Conservation (phyloP, 148 eudicot genomes). For the Cornus controversa region DNA sequence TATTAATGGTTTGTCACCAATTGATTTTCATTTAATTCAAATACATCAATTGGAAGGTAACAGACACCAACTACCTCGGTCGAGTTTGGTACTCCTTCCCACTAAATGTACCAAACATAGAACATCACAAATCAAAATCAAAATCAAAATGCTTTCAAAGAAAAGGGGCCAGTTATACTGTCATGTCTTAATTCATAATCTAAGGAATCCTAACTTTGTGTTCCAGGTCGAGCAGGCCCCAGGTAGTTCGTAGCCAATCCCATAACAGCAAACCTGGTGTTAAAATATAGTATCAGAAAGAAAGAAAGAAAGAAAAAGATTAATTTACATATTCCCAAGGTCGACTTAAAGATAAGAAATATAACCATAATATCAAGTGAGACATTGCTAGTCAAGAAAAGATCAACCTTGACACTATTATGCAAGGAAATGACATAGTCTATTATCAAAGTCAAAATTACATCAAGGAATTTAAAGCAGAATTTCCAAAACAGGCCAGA, state of each 20-base stretch:
- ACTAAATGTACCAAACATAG: background rate
- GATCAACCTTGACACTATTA: background rate
- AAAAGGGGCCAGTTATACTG: background rate
- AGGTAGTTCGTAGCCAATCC: conserved; percentile 59
- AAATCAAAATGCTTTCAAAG: background rate
- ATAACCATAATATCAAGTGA: background rate
- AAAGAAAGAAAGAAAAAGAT: background rate
- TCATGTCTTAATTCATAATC: background rate
- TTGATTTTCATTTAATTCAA: background rate
- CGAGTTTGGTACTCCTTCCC: background rate
- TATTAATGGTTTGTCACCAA: background rate
- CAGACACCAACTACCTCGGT: background rate
- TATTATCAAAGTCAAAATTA: background rate
- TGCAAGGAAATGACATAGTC: background rate
- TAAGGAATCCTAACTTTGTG: conserved; percentile 2
- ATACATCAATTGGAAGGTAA: no score
- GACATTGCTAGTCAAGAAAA: background rate
- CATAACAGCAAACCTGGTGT: conserved; percentile 62
- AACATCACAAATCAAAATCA: background rate
- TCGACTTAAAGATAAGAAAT: background rate
- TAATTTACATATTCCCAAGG: background rate
- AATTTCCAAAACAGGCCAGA: background rate
- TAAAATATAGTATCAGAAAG: background rate
- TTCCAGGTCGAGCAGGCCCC: conserved; percentile 35
- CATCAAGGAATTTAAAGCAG: background rate